Evolutionary conservation across 257 asterid genomes (phyloP).

Genomic region (Echites panduratus): DNA sequence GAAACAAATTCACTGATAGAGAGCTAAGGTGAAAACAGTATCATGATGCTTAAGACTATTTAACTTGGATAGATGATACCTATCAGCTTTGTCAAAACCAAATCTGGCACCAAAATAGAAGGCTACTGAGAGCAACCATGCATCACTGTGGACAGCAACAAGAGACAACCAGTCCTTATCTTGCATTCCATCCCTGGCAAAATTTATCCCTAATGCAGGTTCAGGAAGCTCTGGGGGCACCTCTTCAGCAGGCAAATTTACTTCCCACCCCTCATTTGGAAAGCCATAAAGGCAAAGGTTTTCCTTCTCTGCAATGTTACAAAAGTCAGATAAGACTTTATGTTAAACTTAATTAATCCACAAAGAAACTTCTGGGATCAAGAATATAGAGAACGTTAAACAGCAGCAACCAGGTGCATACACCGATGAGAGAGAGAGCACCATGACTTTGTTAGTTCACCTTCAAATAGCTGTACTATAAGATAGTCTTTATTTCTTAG

Average conservation of each 20-base stretch:
- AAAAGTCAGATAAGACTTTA: background rate
- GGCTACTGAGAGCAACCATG: slow-evolving; percentile 41
- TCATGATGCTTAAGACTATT: background rate
- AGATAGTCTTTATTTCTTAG: background rate
- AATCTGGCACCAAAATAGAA: slow-evolving; percentile 47
- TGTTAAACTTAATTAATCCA: background rate
- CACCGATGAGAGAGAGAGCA: background rate
- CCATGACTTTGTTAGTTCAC: background rate
- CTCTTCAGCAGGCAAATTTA: slow-evolving; percentile 43
- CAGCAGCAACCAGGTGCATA: background rate
- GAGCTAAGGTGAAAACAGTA: background rate
- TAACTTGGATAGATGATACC: slow-evolving; percentile 18
- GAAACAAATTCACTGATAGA: background rate
- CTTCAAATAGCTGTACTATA: background rate
- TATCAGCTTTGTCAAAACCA: slow-evolving; percentile 40
- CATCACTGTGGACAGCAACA: slow-evolving; percentile 44
- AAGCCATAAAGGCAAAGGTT: slow-evolving; percentile 40
- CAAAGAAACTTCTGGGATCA: background rate
- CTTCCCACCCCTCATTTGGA: slow-evolving; percentile 41
- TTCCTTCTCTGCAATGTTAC: slow-evolving; percentile 32
- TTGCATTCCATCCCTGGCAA: slow-evolving; percentile 46
- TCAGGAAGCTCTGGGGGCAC: slow-evolving; percentile 52
- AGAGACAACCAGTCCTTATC: slow-evolving; percentile 46
- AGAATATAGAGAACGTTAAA: background rate
- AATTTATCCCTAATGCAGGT: slow-evolving; percentile 45